Percentiles rank a stretch among this genome's conserved stretches.
phyloP scores from a whole-genome alignment of 169 alveolate species.

The Plasmodium gallinaceum region DNA sequence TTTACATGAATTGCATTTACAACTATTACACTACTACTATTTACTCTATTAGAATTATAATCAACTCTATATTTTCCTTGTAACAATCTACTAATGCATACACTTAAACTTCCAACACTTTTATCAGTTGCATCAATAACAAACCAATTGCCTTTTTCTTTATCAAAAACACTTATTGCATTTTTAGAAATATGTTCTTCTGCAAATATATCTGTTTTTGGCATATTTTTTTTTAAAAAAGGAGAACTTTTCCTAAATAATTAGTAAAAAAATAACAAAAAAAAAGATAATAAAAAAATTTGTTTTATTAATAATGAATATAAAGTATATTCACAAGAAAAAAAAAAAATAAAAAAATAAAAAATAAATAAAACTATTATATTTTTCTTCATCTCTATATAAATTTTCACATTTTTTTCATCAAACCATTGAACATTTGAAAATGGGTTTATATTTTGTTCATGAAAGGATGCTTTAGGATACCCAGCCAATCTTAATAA shows the following conservation, averaged over 20 bases:
- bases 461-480: constrained; percentile 87
- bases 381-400: not conserved
- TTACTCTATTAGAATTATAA: constrained; percentile 79
- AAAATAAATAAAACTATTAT: not conserved
- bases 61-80: constrained; percentile 88
- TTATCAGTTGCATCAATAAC: constrained; percentile 89
- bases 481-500: constrained; percentile 73
- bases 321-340: not conserved
- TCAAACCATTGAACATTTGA: constrained; percentile 90
- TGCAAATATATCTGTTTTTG: constrained; percentile 87
- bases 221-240: constrained; percentile 89
- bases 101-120: constrained; percentile 87
- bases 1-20: constrained; percentile 91
- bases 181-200: constrained; percentile 85
- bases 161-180: constrained; percentile 87
- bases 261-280: not conserved
- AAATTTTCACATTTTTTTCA: not conserved
- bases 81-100: constrained; percentile 80
- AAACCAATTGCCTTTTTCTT: constrained; percentile 89
- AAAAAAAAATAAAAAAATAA: not conserved
- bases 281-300: not conserved
- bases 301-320: not conserved
- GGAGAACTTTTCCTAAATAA: constrained; percentile 87
- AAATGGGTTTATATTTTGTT: constrained; percentile 87
- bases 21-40: constrained; percentile 92